Percentiles rank a stretch among this genome's conserved stretches.
These are phyloP conservation scores for Pharnaceum exiguum DNA, from an alignment of 148 eudicot genomes.

Conservation along the genomic window DNA sequence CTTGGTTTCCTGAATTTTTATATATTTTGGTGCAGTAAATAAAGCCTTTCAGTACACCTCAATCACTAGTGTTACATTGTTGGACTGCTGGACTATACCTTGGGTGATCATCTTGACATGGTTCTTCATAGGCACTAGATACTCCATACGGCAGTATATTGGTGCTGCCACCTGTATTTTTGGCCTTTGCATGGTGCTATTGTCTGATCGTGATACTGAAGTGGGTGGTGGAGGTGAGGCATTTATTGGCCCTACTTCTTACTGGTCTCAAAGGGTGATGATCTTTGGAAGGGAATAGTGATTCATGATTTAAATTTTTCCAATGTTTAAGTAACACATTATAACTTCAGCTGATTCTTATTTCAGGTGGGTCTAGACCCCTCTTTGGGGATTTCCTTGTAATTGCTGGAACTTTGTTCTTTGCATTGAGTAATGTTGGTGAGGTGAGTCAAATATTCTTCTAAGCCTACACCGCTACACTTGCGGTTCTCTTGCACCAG, in stretches of 20 bases:
- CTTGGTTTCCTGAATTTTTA: not conserved
- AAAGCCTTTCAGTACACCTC: slow-evolving; percentile 79
- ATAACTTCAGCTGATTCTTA: not conserved
- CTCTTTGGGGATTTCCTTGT: slow-evolving; percentile 78
- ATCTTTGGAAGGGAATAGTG: too few relatives aligned
- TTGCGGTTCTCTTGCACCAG: too few relatives aligned
- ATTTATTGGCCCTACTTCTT: not conserved
- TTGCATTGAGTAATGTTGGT: slow-evolving; percentile 81
- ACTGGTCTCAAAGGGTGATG: too few relatives aligned
- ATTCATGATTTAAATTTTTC: too few relatives aligned
- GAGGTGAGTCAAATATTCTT: slow-evolving; percentile 41
- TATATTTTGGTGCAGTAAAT: slow-evolving; percentile 50
- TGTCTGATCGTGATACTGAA: slow-evolving; percentile 83
- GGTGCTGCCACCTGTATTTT: slow-evolving; percentile 64
- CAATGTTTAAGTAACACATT: too few relatives aligned
- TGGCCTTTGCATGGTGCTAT: slow-evolving; percentile 70
- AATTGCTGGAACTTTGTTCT: slow-evolving; percentile 63
- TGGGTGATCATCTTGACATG: slow-evolving; percentile 86
- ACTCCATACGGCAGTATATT: slow-evolving; percentile 66
- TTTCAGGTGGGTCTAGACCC: slow-evolving; percentile 81
- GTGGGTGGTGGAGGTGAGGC: slow-evolving; percentile 66
- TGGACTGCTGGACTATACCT: slow-evolving; percentile 82
- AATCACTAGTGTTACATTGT: slow-evolving; percentile 76
- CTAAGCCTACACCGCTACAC: too few relatives aligned
- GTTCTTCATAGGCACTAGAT: slow-evolving; percentile 61